Evolutionary conservation across 495 filamentous ascomycete genomes (phyloP).

Genomic region (Talaromyces proteolyticus): DNA sequence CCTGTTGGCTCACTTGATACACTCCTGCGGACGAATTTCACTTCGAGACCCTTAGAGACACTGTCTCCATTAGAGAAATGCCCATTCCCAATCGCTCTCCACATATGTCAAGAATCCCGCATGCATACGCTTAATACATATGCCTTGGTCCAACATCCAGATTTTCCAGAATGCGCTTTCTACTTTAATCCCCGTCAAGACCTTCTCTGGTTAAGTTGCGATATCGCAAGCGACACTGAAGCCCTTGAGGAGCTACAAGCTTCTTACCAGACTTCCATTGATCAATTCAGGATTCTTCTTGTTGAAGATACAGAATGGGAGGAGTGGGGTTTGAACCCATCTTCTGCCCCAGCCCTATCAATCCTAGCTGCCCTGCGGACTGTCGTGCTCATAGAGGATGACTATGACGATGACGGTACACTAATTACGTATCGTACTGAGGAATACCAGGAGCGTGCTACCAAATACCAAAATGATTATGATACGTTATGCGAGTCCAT

Average conservation of each 20-base stretch:
- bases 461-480: no score
- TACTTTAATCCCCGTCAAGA: no score
- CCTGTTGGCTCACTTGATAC: not conserved
- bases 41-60: not conserved
- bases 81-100: no score
- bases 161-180: no score
- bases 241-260: not conserved
- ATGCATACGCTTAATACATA: no score
- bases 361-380: not conserved
- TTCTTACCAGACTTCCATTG: not conserved
- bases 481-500: no score
- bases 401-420: not conserved
- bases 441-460: not conserved
- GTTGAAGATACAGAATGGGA: no score
- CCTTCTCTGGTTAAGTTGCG: not conserved
- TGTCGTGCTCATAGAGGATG: not conserved
- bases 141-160: no score
- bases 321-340: not conserved
- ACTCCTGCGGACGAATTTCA: not conserved
- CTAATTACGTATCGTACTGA: not conserved
- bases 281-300: not conserved
- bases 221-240: not conserved
- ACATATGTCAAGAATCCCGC: no score
- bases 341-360: not conserved
- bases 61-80: no score